Evolutionary conservation across 805 yeast genomes (phyloP), one percentile per base, ranked within the genome.

Genomic region (Saccharomyces jurei): DNA sequence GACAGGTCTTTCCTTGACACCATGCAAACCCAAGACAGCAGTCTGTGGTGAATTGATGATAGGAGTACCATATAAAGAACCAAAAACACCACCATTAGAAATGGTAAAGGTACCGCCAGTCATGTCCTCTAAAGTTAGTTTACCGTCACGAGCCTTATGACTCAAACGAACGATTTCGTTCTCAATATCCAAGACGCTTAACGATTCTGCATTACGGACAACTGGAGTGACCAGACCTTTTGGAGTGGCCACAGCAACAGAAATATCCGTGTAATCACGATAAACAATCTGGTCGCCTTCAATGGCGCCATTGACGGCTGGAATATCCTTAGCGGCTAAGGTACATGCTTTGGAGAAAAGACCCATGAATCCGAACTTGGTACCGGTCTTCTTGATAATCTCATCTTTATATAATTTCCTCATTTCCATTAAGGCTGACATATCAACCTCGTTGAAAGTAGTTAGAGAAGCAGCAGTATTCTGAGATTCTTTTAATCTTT

Each of bases 91-190:
- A 73, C 99, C 99, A 78, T 94, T 94, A 54, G 98, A 94, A 67
- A 94, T 94, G 68, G 99, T 94, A 81, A 94, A 91, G 57, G 98
- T 91, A 74, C 99, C 99, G 73, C 99, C 99, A 58, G 97, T 82
- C 98, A 94, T 92, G 74, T 94, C 99, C 79, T 94, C 99, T 61
- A 94, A 76, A 54, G 97, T 89, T 70, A 94, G 81, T 77, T 94
- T 91, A 69, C 94, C 94, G 71, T 92, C 98, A 75, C 98, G 88
- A 59, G 99, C 99, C 78, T 89, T 92, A 70, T 77, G 78, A 75
- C 97, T 94, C 67, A 94, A 79, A 63, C 76, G 74, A 54, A 82
- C 71, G 62, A 94, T 92, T 74, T 89, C 97, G 65, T 84, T 74
- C 77, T 94, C 99, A 61, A 94, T 85, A 60, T 87, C 97, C 66